Evolutionary conservation across 352 stramenopile species (phyloP).

Genomic region (Pythium monospermum): DNA sequence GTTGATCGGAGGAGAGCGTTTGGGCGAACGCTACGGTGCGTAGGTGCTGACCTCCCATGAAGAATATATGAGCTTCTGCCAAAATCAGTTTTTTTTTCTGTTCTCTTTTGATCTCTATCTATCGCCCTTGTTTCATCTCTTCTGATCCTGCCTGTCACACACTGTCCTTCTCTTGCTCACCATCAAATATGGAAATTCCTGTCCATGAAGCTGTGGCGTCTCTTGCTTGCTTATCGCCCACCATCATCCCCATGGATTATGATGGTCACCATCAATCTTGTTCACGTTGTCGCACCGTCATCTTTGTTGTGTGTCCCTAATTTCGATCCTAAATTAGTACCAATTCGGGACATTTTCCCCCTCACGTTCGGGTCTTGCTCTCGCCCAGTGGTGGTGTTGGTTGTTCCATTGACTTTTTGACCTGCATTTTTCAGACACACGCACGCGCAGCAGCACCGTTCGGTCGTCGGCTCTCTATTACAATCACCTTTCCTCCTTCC

Average conservation of each 20-base stretch:
- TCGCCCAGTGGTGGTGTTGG: constrained; percentile 8
- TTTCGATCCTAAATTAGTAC: not conserved
- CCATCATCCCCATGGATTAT: too few species aligned
- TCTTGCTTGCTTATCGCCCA: too few species aligned
- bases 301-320: too few species aligned
- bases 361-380: constrained; percentile 11
- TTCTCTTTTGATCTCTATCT: not conserved
- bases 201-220: too few species aligned
- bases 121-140: not conserved
- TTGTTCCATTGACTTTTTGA: too few species aligned
- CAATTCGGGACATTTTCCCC: not conserved
- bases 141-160: not conserved
- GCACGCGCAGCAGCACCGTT: not conserved
- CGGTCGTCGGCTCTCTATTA: not conserved
- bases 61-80: constrained; percentile 28
- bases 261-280: too few species aligned
- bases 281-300: too few species aligned
- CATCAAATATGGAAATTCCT: too few species aligned
- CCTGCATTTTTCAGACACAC: constrained; percentile 18
- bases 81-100: not conserved
- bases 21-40: constrained; percentile 87
- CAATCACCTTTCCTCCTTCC: not conserved
- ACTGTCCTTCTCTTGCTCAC: not conserved
- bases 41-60: constrained; percentile 78
- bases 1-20: constrained; percentile 58